phyloP scores from a whole-genome alignment of 495 filamentous ascomycete species.

The Cenococcum geophilum region DNA sequence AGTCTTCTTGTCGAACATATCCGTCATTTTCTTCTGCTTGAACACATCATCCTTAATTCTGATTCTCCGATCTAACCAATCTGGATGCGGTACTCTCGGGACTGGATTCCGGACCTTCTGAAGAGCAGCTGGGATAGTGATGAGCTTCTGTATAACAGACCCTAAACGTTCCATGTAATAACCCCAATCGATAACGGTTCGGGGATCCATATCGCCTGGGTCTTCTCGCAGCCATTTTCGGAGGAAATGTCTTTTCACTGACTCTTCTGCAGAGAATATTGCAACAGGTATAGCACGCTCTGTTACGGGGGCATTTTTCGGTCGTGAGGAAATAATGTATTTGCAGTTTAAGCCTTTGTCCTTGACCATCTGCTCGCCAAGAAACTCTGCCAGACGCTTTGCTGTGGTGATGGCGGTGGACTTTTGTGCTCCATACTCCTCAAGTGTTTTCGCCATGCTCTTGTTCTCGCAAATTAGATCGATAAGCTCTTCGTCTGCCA shows the following conservation, averaged over 20 bases:
- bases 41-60: slow-evolving; percentile 92
- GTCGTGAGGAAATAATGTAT: slow-evolving; percentile 89
- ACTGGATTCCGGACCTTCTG: slow-evolving; percentile 95
- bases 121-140: slow-evolving; percentile 93
- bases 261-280: slow-evolving; percentile 90
- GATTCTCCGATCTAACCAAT: slow-evolving; percentile 92
- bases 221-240: slow-evolving; percentile 95
- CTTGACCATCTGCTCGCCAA: slow-evolving; percentile 98
- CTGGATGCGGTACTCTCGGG: slow-evolving; percentile 85
- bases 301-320: slow-evolving; percentile 84
- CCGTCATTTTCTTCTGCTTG: slow-evolving; percentile 98
- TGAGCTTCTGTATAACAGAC: slow-evolving; percentile 95
- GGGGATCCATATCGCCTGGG: slow-evolving; percentile 84
- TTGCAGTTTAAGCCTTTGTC: slow-evolving; percentile 99
- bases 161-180: slow-evolving; percentile 94
- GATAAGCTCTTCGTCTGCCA: slow-evolving; percentile 95
- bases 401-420: slow-evolving; percentile 98
- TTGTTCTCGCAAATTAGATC: slow-evolving; percentile 98
- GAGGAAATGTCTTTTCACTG: slow-evolving; percentile 80
- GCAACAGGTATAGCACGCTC: slow-evolving; percentile 91
- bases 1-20: slow-evolving; percentile 73
- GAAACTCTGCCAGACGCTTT: slow-evolving; percentile 89
- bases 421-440: slow-evolving; percentile 92
- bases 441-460: slow-evolving; percentile 93
- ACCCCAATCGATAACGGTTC: slow-evolving; percentile 85